A percentile compares a stretch with the other conserved stretches of the same genome.
Conservation (phyloP, 306 rosid genomes). For the Sophora flavescens region DNA sequence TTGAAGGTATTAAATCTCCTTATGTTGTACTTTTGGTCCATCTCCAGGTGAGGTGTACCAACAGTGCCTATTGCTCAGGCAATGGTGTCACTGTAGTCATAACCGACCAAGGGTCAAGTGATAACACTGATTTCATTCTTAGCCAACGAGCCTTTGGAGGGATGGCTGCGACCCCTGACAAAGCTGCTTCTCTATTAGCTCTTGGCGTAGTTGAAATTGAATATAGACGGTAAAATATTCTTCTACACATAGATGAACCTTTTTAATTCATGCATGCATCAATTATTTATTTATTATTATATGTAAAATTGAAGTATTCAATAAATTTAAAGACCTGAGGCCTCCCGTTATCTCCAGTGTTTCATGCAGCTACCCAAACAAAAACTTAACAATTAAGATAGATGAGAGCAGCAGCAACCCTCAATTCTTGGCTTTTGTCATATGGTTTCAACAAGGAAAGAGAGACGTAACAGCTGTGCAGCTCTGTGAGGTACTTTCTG, state of each 20-base stretch:
- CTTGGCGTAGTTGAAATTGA: slow-evolving; percentile 74
- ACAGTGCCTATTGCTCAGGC: slow-evolving; percentile 68
- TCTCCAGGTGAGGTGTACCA: slow-evolving; percentile 76
- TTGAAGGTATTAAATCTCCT: slow-evolving; percentile 11
- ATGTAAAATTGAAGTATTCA: background rate
- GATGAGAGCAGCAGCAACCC: slow-evolving; percentile 79
- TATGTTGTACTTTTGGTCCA: slow-evolving; percentile 5
- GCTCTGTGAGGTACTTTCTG: slow-evolving; percentile 78
- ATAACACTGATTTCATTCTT: slow-evolving; percentile 73
- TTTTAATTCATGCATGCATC: slow-evolving; percentile 25
- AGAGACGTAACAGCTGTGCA: slow-evolving; percentile 90
- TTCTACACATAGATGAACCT: slow-evolving; percentile 3
- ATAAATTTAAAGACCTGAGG: slow-evolving; percentile 28
- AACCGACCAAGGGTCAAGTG: slow-evolving; percentile 82
- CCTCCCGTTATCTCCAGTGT: slow-evolving; percentile 60
- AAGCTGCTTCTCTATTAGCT: slow-evolving; percentile 60
- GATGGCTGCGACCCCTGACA: slow-evolving; percentile 76
- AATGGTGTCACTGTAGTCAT: slow-evolving; percentile 75
- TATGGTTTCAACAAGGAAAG: slow-evolving; percentile 89
- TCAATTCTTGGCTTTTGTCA: slow-evolving; percentile 78
- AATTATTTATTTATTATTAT: background rate
- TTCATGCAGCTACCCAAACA: slow-evolving; percentile 84
- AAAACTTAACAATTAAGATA: slow-evolving; percentile 80
- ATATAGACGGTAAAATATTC: slow-evolving; percentile 70
- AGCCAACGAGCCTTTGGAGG: slow-evolving; percentile 71